Percentiles rank a stretch among this genome's conserved stretches.
Conservation (phyloP, 169 alveolate genomes). For the Plasmodium gallinaceum region DNA sequence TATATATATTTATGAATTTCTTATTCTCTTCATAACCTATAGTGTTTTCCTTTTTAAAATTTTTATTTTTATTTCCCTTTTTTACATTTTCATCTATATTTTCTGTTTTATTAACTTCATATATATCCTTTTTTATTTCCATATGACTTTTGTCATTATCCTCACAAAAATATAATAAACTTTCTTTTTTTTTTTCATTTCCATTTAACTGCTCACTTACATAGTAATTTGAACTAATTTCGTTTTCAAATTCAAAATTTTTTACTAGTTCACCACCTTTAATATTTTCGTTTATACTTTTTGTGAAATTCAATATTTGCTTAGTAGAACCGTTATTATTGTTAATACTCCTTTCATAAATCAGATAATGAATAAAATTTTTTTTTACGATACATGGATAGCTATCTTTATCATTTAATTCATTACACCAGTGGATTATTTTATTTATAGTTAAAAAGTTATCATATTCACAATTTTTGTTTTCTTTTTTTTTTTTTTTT, state of each 20-base stretch:
- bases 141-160: background rate
- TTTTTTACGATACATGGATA: slow-evolving; percentile 32
- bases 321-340: background rate
- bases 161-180: background rate
- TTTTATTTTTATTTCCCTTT: background rate
- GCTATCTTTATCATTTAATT: slow-evolving; percentile 48
- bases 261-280: background rate
- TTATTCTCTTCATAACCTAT: slow-evolving; percentile 3
- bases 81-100: background rate
- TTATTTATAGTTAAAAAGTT: slow-evolving; percentile 42
- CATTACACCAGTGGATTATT: slow-evolving; percentile 60
- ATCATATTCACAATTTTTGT: slow-evolving; percentile 7
- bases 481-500: background rate
- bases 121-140: background rate
- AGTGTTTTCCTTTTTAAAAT: background rate
- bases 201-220: slow-evolving; percentile 28
- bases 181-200: slow-evolving; percentile 15
- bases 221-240: slow-evolving; percentile 2
- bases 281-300: background rate
- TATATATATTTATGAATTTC: slow-evolving; percentile 21
- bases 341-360: slow-evolving; percentile 15
- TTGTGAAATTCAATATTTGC: background rate
- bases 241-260: background rate
- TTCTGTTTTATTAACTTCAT: background rate
- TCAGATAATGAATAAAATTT: slow-evolving; percentile 39